Evolutionary conservation across 2,329 filamentous ascomycete genomes (phyloP).

Genomic region (Botrytis fabae): DNA sequence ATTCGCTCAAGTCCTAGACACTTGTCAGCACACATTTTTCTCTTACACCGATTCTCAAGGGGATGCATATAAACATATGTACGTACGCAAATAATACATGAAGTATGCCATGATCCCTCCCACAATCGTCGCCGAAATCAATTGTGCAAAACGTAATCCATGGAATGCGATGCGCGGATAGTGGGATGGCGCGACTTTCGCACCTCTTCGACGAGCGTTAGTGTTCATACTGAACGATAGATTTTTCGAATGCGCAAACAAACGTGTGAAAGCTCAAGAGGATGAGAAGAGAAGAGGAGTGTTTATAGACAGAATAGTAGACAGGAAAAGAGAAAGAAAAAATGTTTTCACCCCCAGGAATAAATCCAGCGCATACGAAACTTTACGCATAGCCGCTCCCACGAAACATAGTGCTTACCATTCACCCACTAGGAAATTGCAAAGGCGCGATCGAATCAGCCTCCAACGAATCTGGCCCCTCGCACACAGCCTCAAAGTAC

Average conservation of each 20-base stretch:
- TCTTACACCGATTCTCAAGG: background rate
- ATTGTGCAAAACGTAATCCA: slow-evolving; percentile 33
- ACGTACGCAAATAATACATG: slow-evolving; percentile 37
- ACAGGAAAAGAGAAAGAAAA: background rate
- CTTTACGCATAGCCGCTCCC: slow-evolving; percentile 10
- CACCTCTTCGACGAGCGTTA: slow-evolving; percentile 16
- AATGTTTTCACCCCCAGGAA: slow-evolving; percentile 19
- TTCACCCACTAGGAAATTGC: slow-evolving; percentile 3
- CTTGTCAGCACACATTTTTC: slow-evolving; percentile 7
- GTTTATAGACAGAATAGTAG: background rate
- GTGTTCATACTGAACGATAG: slow-evolving; percentile 10
- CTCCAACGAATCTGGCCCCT: background rate
- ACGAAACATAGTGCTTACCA: slow-evolving; percentile 14
- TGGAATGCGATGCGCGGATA: slow-evolving; percentile 38
- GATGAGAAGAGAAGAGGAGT: background rate
- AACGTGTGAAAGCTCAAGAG: background rate
- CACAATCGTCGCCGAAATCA: slow-evolving; percentile 33
- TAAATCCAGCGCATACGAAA: slow-evolving; percentile 2
- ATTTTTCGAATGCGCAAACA: background rate
- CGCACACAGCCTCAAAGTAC: slow-evolving; percentile 1
- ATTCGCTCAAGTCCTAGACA: slow-evolving; percentile 30
- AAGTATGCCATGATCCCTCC: slow-evolving; percentile 38
- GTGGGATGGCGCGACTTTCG: slow-evolving; percentile 34
- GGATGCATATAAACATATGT: slow-evolving; percentile 15
- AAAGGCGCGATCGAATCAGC: background rate